phyloP scores from a whole-genome alignment of 176 grass and related monocot genomes.

The Stipa capillata region DNA sequence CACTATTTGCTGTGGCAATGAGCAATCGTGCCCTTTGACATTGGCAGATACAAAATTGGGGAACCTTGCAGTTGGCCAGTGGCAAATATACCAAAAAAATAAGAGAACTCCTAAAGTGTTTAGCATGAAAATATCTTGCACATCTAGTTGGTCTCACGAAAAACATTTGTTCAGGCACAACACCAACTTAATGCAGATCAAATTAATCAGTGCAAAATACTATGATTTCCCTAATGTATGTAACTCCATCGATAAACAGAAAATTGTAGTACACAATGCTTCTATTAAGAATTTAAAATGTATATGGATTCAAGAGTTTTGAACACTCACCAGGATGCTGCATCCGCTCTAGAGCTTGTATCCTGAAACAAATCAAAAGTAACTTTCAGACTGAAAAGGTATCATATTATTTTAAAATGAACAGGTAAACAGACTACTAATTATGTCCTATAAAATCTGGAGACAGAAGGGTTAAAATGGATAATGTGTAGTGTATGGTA shows the following conservation, averaged over 20 bases:
- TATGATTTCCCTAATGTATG: background rate
- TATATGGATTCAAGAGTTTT: background rate
- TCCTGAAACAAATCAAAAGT: conserved; percentile 40
- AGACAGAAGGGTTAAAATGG: background rate
- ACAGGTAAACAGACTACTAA: background rate
- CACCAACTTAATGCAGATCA: background rate
- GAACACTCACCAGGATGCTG: conserved; percentile 40
- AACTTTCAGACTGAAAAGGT: conserved; percentile 25
- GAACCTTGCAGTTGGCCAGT: background rate
- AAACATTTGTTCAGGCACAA: background rate
- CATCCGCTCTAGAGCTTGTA: conserved; percentile 28
- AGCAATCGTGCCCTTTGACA: background rate
- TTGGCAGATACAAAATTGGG: background rate
- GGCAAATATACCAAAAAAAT: background rate
- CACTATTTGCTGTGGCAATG: background rate
- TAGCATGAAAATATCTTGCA: background rate
- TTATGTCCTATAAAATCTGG: background rate
- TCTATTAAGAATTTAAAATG: conserved; percentile 10
- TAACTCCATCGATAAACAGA: background rate
- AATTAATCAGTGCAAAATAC: background rate
- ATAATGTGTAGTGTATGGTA: background rate
- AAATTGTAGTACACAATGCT: background rate
- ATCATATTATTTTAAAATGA: background rate
- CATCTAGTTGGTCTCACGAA: background rate
- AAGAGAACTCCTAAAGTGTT: background rate